Conservation (phyloP, 2,329 filamentous ascomycete genomes). For the Penicillium aurantiogriseum region DNA sequence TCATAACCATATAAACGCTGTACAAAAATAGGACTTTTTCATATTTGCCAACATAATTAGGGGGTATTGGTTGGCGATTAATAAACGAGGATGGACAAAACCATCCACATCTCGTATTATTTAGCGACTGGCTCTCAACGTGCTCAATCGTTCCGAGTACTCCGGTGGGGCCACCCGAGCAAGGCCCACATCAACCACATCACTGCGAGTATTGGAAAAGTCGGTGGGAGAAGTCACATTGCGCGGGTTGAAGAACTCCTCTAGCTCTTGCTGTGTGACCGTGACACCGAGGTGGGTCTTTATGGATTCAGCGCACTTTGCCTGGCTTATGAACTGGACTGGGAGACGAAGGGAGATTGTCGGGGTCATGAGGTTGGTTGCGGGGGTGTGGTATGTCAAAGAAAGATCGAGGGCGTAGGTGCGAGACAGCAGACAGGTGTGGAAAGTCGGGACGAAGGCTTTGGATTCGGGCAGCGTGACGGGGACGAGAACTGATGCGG, state of each 20-base stretch:
- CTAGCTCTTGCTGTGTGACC: constrained; percentile 28
- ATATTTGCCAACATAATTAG: background rate
- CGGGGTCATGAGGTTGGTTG: constrained; percentile 42
- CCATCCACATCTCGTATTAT: background rate
- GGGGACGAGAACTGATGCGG: constrained; percentile 62
- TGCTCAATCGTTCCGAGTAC: constrained; percentile 15
- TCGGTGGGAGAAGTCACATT: constrained; percentile 20
- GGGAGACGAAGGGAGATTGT: constrained; percentile 44
- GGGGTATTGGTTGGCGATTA: constrained; percentile 1
- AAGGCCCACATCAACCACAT: constrained; percentile 9
- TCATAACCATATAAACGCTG: background rate
- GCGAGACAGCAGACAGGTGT: constrained; percentile 65
- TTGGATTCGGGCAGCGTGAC: constrained; percentile 61
- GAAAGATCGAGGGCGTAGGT: constrained; percentile 61
- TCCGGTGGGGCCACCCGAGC: constrained; percentile 21
- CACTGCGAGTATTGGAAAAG: background rate
- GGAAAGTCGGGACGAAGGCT: constrained; percentile 66
- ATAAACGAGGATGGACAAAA: background rate
- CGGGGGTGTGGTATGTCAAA: constrained; percentile 54
- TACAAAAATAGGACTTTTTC: constrained; percentile 1
- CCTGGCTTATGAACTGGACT: constrained; percentile 40
- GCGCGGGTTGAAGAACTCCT: constrained; percentile 32
- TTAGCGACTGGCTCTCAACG: background rate
- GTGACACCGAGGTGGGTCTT: constrained; percentile 14
- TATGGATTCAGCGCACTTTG: constrained; percentile 9